These are phyloP conservation scores for Neonectria punicea DNA, from an alignment of 2,329 filamentous ascomycete species.

Conservation along the genomic window DNA sequence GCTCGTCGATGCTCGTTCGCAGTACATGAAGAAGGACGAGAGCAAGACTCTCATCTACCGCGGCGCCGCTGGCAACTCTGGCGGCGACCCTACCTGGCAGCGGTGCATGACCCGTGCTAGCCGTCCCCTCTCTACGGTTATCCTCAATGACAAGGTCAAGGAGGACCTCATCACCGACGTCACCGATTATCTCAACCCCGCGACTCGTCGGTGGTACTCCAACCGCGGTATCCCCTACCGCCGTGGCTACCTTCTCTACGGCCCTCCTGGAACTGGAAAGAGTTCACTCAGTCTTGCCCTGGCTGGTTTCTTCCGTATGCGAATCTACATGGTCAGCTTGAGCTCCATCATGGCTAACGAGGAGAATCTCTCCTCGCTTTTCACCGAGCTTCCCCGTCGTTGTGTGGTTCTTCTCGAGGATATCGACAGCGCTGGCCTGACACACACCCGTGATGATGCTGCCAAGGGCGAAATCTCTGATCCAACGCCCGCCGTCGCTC, in stretches of 20 bases:
- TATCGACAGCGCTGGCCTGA: conserved; percentile 78
- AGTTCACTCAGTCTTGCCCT: conserved; percentile 76
- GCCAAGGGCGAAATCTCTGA: conserved; percentile 39
- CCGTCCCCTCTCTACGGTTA: conserved; percentile 73
- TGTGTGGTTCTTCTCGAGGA: conserved; percentile 82
- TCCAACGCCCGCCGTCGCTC: conserved; percentile 34
- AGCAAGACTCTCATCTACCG: conserved; percentile 74
- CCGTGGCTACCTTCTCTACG: conserved; percentile 83
- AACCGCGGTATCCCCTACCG: conserved; percentile 88
- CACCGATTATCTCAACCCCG: conserved; percentile 70
- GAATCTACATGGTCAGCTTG: conserved; percentile 77
- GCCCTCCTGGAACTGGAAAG: conserved; percentile 84
- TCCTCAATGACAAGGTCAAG: conserved; percentile 70
- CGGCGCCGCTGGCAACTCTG: conserved; percentile 56
- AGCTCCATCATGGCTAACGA: conserved; percentile 72
- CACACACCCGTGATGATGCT: conserved; percentile 62
- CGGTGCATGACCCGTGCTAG: conserved; percentile 69
- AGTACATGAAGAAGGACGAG: conserved; percentile 67
- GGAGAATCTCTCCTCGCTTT: conserved; percentile 71
- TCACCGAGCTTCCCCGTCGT: conserved; percentile 72
- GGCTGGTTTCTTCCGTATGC: conserved; percentile 75
- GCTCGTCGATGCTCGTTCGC: conserved; percentile 65
- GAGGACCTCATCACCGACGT: conserved; percentile 68
- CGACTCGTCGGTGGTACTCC: conserved; percentile 80
- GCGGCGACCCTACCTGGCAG: conserved; percentile 64